Conservation (phyloP, 306 rosid genomes). For the Rosa multiflora region DNA sequence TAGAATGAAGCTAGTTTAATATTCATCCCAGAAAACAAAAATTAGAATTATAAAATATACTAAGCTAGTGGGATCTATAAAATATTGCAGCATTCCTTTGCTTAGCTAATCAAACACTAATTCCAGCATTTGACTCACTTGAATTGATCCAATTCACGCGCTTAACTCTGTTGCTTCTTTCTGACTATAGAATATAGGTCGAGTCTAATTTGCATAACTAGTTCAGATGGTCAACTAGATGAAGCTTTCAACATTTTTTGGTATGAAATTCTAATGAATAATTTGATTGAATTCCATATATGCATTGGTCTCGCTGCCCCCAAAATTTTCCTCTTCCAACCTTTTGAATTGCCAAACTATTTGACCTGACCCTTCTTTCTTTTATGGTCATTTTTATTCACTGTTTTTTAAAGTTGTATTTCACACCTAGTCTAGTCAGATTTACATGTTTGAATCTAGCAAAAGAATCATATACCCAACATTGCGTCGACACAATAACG, state of each 20-base stretch:
- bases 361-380: conserved; percentile 6
- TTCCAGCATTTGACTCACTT: conserved; percentile 10
- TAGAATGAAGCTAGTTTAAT: conserved; percentile 5
- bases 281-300: not conserved
- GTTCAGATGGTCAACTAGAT: not conserved
- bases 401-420: not conserved
- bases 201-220: not conserved
- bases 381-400: not conserved
- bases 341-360: not conserved
- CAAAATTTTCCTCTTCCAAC: not conserved
- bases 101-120: not conserved
- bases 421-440: not conserved
- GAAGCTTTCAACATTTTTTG: conserved; percentile 3
- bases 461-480: not conserved
- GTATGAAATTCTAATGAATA: not conserved
- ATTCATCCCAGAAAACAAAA: not conserved
- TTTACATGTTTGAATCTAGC: not conserved
- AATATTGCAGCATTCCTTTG: not conserved
- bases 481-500: too few species aligned
- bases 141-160: conserved; percentile 4
- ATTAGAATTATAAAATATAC: not conserved
- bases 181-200: not conserved
- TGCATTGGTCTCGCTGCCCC: not conserved
- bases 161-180: not conserved
- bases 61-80: not conserved